phyloP scores from a whole-genome alignment of 306 rosid genomes.

The Crotalaria pallida region DNA sequence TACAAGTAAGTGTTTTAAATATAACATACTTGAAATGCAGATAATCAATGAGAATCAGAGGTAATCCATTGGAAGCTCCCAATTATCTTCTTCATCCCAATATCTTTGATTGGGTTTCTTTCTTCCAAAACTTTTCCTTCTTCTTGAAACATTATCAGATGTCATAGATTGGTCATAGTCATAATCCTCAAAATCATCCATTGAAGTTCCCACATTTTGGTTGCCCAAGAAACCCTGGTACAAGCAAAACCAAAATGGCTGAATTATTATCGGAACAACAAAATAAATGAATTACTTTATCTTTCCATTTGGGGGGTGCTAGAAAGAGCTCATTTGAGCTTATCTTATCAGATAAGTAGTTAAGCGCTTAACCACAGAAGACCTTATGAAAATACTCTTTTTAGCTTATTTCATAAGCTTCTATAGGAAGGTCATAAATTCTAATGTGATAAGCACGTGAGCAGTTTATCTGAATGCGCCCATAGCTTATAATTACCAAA shows the following conservation, averaged over 20 bases:
- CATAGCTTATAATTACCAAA: background rate
- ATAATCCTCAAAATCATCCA: constrained; percentile 56
- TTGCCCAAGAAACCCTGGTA: constrained; percentile 78
- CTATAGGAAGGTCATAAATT: no score
- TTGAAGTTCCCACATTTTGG: constrained; percentile 46
- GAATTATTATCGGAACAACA: background rate
- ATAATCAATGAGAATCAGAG: constrained; percentile 33
- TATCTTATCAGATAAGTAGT: no score
- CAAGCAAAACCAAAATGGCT: background rate
- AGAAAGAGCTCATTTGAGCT: no score
- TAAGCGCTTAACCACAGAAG: no score
- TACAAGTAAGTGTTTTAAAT: no score
- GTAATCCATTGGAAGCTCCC: constrained; percentile 93
- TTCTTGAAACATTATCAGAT: constrained; percentile 31
- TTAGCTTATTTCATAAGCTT: no score
- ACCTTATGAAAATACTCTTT: no score
- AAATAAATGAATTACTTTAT: background rate
- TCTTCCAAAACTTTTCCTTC: constrained; percentile 35
- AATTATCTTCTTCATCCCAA: constrained; percentile 53
- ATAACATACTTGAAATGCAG: background rate
- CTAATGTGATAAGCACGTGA: no score
- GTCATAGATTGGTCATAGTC: constrained; percentile 44
- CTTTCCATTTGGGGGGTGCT: background rate
- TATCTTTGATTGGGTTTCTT: constrained; percentile 41
- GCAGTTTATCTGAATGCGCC: no score